Evolutionary conservation across 257 asterid species (phyloP).

Genomic region (Nicotiana benthamiana): DNA sequence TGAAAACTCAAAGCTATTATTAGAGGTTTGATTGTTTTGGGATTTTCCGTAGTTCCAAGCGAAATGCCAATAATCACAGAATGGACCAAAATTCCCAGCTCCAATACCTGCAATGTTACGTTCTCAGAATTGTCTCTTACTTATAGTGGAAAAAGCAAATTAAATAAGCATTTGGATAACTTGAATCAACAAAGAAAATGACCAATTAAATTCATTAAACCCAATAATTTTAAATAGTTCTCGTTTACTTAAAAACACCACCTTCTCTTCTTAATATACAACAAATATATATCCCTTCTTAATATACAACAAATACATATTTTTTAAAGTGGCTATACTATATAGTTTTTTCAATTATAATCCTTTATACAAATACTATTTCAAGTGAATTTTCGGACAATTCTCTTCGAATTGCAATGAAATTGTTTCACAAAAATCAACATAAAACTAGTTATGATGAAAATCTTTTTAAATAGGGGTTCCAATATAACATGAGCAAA

Average conservation of each 20-base stretch:
- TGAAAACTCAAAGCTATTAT: constrained; percentile 27
- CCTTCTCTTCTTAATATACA: too few species aligned
- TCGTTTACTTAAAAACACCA: too few species aligned
- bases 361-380: background rate
- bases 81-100: constrained; percentile 25
- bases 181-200: background rate
- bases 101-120: constrained; percentile 14
- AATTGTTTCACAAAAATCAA: background rate
- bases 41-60: constrained; percentile 23
- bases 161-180: background rate
- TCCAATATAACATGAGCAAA: too few species aligned
- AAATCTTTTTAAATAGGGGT: too few species aligned
- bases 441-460: background rate
- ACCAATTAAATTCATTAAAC: background rate
- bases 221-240: background rate
- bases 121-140: too few species aligned
- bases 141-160: too few species aligned
- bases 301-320: too few species aligned
- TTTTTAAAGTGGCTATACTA: too few species aligned
- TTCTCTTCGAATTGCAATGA: background rate
- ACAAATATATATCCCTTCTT: too few species aligned
- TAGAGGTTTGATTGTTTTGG: constrained; percentile 21
- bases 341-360: background rate
- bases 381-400: background rate
- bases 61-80: constrained; percentile 27